phyloP scores from a whole-genome alignment of 139 green algal species.

The Tetradesmus obliquus region DNA sequence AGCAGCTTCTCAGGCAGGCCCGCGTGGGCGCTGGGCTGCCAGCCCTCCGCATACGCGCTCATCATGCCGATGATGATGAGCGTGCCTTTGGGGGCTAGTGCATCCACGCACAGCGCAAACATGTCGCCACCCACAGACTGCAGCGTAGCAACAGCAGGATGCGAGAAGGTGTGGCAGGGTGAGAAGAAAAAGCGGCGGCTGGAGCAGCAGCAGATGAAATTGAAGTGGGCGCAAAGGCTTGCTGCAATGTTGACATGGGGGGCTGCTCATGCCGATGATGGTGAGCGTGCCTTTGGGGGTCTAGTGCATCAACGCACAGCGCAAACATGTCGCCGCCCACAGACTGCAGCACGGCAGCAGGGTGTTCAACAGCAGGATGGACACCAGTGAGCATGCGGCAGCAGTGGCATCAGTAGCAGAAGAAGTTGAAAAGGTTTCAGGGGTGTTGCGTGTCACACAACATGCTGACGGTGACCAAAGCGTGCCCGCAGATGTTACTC shows the following conservation, averaged over 20 bases:
- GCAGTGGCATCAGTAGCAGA: background rate
- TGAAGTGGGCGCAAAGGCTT: background rate
- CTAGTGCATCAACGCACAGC: conserved; percentile 70
- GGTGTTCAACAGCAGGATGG: too few species aligned
- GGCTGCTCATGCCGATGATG: conserved; percentile 82
- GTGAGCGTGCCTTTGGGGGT: conserved; percentile 69
- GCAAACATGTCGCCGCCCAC: conserved; percentile 73
- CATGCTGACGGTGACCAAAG: too few species aligned
- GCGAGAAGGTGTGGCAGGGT: background rate
- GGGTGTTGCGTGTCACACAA: too few species aligned
- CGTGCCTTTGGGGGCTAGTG: conserved; percentile 69
- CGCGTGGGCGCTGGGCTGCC: conserved; percentile 45
- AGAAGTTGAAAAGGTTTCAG: background rate
- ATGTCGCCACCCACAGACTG: conserved; percentile 52
- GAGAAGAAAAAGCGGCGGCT: too few species aligned
- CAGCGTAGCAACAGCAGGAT: too few species aligned
- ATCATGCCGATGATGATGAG: conserved; percentile 89
- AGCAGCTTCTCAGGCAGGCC: conserved; percentile 82
- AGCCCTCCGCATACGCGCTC: conserved; percentile 64
- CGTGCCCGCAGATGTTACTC: too few species aligned
- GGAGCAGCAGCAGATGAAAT: background rate
- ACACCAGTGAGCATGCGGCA: too few species aligned
- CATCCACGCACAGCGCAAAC: conserved; percentile 76
- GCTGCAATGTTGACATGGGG: conserved; percentile 61
- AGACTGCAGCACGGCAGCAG: background rate